Evolutionary conservation across 2,329 filamentous ascomycete species (phyloP), one percentile per base, ranked within the genome.

Genomic region (Albophoma yamanashiensis): DNA sequence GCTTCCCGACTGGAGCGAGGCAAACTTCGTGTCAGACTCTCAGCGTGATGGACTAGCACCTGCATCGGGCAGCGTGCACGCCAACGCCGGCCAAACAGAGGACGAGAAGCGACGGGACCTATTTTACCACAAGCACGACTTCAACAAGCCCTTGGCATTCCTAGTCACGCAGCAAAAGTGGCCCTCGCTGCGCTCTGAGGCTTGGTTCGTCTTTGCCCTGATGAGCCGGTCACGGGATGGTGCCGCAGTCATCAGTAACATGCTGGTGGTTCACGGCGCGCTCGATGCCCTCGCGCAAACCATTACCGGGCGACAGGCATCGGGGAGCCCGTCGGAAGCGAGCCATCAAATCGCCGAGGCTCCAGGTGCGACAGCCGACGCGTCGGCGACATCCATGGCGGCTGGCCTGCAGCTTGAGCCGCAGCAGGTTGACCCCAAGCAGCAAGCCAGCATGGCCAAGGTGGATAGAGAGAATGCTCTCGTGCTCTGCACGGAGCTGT

Each of bases 381-480:
- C 62, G 4, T 64, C 67, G 8, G 55, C 60, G 2, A 47, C 62
- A 22, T 64, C 65, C 4, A 60, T 69, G 50, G 67, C 75, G 1
- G 69, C 73, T 1, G 73, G 71, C 0, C 64, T 80, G 8, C 72
- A 70, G 5, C 67, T 80, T 15, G 74, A 80, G 65, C 79, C 79
- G 56, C 79, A 78, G 64, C 79, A 79, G 61, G 74, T 75, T 4
- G 76, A 81, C 57, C 71, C 75, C 0, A 72, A 71, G 31, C 73
- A 77, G 59, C 69, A 73, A 50, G 77, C 75, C 1, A 75, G 74
- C 52, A 80, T 81, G 74, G 71, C 73, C 1, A 76, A 76, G 61
- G 74, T 82, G 7, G 84, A 87, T 65, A 76, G 83, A 11, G 84
- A 87, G 68, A 88, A 88, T 62, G 82, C 78, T 0, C 70, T 88